Evolutionary conservation across 768 basidiomycete genomes (phyloP), one percentile per base, ranked within the genome.

Genomic region (Flagelloscypha sp.): DNA sequence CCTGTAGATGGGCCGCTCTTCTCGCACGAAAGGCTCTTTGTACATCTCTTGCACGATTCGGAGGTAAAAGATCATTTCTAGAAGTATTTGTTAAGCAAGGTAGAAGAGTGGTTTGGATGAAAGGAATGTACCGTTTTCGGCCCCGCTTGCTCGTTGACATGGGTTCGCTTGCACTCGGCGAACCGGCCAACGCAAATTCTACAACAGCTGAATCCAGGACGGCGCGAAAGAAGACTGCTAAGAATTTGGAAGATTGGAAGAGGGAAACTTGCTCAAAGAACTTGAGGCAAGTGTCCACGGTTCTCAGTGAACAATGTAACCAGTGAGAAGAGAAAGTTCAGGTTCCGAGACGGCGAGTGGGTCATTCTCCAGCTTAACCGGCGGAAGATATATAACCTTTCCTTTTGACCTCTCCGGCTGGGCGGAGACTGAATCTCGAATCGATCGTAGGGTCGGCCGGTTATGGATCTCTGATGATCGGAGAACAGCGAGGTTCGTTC

Each of bases 81-180:
- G 10, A 32, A 11, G 30, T 10, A 17, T 11, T n/a, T 11, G 30
- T n/a, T 6, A n/a, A 13, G 21, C 10, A 7, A 12, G 35, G 30
- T 32, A 10, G 17, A 10, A 10, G 25, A 27, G 9, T 18, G 8
- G 48, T 62, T 66, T 43, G 74, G 74, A 48, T 74, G 74, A 24
- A 76, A 68, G 48, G 66, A 72, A 49, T 75, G 53, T 75, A 73
- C 45, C 85, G 68, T 52, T 88, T 88, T 50, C 86, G 74, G 42
- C 86, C 87, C 50, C 86, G 79, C 63, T 87, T 89, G 43, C 84
- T 86, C n/a, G n/a, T n/a, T 48, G 84, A 86, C 82, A 84, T 86
- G 38, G 48, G 38, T 47, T 48, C 41, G 47, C n/a, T n/a, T n/a
- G n/a, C n/a, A n/a, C n/a, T n/a, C n/a, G n/a, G n/a, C n/a, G n/a